phyloP scores from a whole-genome alignment of 345 rosid species.

The Dimocarpus longan region DNA sequence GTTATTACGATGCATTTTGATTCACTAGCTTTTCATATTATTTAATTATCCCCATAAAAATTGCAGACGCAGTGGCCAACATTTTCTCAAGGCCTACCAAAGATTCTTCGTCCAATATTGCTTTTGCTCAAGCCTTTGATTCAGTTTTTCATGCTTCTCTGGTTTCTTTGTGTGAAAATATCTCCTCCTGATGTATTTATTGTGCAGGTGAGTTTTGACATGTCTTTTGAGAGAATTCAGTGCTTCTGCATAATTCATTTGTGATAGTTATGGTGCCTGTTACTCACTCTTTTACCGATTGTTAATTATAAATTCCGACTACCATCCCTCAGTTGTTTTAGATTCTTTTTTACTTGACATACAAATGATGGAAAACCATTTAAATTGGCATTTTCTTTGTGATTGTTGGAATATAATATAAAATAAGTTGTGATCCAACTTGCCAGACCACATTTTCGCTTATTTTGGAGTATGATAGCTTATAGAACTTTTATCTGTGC shows the following conservation, averaged over 20 bases:
- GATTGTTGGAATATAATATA: not conserved
- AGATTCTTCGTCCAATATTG: conserved; percentile 58
- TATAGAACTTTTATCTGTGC: not conserved
- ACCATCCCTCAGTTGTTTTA: not conserved
- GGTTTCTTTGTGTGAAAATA: conserved; percentile 78
- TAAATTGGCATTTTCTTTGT: not conserved
- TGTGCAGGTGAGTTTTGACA: conserved; percentile 65
- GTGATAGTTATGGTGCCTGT: conserved; percentile 1
- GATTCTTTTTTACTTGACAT: not conserved
- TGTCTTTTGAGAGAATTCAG: not conserved
- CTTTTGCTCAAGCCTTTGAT: conserved; percentile 78
- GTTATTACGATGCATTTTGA: not conserved
- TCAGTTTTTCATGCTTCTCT: conserved; percentile 81
- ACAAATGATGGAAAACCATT: not conserved
- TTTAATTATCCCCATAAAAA: not conserved
- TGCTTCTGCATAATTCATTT: not conserved
- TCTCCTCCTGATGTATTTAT: conserved; percentile 80
- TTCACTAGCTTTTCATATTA: conserved; percentile 10
- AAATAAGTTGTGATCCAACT: too few species aligned
- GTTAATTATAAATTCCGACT: not conserved
- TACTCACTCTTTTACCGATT: not conserved
- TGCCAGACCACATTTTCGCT: too few species aligned
- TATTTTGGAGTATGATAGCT: not conserved
- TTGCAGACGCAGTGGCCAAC: conserved; percentile 69
- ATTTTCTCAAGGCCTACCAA: conserved; percentile 50